Evolutionary conservation across 1,284 basidiomycete species (phyloP).

Genomic region (Sporisorium scitamineum): DNA sequence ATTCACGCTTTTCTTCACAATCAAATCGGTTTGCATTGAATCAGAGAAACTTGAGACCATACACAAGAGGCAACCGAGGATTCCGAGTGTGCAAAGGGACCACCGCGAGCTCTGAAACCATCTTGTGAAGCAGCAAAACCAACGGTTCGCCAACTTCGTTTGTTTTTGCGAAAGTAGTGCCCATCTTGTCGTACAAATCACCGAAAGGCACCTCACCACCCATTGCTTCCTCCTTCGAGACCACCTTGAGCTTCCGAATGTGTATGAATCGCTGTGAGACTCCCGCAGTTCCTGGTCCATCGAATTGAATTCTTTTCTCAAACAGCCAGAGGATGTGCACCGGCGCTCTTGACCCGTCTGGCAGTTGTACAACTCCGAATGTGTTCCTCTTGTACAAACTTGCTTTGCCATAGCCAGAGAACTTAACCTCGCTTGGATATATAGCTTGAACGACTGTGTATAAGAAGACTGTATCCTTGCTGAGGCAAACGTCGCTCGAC

Average conservation of each 20-base stretch:
- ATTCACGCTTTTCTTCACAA: too few relatives aligned
- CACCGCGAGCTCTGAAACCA: conserved; percentile 9
- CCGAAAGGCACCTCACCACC: background rate
- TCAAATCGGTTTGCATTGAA: background rate
- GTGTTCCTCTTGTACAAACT: background rate
- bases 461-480: background rate
- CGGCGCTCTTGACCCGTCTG: background rate
- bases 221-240: background rate
- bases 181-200: background rate
- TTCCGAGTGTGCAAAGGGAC: conserved; percentile 1
- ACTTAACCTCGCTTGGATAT: background rate
- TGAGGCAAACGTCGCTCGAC: too few relatives aligned
- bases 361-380: background rate
- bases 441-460: background rate
- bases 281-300: background rate
- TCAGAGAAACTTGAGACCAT: conserved; percentile 5
- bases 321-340: conserved; percentile 2
- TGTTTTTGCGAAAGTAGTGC: background rate
- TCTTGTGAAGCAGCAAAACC: background rate
- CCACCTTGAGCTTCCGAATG: conserved; percentile 2
- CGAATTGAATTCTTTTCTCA: background rate
- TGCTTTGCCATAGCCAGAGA: background rate
- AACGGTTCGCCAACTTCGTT: background rate
- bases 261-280: background rate
- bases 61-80: background rate